A percentile compares a stretch with the other conserved stretches of the same genome.
Evolutionary conservation across 345 rosid species (phyloP).

Genomic region (Lenwebbia sp.): DNA sequence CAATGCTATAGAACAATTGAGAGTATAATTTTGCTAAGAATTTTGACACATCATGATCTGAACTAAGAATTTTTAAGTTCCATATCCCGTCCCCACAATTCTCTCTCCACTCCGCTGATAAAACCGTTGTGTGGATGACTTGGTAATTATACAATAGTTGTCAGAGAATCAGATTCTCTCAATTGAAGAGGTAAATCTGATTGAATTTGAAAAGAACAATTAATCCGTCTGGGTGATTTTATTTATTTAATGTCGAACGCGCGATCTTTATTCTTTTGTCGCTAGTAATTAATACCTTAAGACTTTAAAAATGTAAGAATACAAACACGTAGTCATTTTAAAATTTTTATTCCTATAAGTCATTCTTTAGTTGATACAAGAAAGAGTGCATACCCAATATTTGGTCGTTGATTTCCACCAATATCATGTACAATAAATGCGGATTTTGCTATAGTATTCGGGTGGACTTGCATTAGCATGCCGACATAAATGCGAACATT

Average conservation of each 20-base stretch:
- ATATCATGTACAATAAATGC: not conserved
- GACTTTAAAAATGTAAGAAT: not conserved
- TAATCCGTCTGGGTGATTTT: not conserved
- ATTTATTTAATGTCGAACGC: not conserved
- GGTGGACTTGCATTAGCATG: not conserved
- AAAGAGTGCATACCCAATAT: not conserved
- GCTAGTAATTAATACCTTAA: not conserved
- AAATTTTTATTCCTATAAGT: not conserved
- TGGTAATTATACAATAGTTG: not conserved
- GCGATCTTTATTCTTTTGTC: not conserved
- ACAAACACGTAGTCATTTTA: not conserved
- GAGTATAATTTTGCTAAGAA: not conserved
- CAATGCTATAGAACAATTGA: not conserved
- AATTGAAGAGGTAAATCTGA: not conserved
- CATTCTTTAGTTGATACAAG: not conserved
- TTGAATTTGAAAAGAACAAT: not conserved
- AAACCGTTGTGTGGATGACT: not conserved
- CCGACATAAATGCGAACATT: not conserved
- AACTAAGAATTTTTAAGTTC: not conserved
- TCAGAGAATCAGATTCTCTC: not conserved
- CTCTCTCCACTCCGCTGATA: not conserved
- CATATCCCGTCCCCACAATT: not conserved
- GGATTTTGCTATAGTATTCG: not conserved
- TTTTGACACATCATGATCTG: not conserved
- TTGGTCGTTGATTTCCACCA: not conserved